phyloP scores from a whole-genome alignment of 2,329 filamentous ascomycete genomes.

The Monosporascus sp. region DNA sequence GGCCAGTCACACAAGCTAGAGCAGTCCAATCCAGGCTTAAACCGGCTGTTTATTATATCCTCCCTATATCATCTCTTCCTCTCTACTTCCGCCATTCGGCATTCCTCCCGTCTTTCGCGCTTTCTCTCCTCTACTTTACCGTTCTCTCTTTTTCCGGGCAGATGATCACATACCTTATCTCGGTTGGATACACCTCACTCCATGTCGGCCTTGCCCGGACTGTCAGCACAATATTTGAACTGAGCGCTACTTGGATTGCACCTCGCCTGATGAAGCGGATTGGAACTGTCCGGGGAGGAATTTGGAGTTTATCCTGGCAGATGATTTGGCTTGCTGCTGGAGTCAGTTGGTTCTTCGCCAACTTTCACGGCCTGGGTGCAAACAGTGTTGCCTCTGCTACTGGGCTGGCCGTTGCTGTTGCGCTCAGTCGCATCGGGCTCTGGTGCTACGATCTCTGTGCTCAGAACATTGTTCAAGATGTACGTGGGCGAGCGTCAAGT shows the following conservation, averaged over 20 bases:
- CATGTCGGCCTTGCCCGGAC: constrained; percentile 50
- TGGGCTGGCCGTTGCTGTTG: constrained; percentile 44
- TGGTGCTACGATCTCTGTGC: constrained; percentile 58
- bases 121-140: constrained; percentile 40
- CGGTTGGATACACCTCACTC: constrained; percentile 45
- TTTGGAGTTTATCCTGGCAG: constrained; percentile 68
- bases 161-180: constrained; percentile 60
- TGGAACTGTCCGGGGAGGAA: constrained; percentile 57
- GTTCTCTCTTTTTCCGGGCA: constrained; percentile 55
- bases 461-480: constrained; percentile 58
- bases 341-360: constrained; percentile 35
- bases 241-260: constrained; percentile 56
- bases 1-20: neutral
- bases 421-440: constrained; percentile 54
- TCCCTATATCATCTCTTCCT: constrained; percentile 21
- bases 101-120: constrained; percentile 56
- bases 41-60: constrained; percentile 9
- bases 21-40: neutral
- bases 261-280: constrained; percentile 51
- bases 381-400: constrained; percentile 33
- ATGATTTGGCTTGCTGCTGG: constrained; percentile 47
- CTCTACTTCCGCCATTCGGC: constrained; percentile 50
- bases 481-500: constrained; percentile 21
- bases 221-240: constrained; percentile 48
- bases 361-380: constrained; percentile 6